Evolutionary conservation across 169 alveolate species (phyloP), one percentile per base, ranked within the genome.

Genomic region (Plasmodium billcollinsi): DNA sequence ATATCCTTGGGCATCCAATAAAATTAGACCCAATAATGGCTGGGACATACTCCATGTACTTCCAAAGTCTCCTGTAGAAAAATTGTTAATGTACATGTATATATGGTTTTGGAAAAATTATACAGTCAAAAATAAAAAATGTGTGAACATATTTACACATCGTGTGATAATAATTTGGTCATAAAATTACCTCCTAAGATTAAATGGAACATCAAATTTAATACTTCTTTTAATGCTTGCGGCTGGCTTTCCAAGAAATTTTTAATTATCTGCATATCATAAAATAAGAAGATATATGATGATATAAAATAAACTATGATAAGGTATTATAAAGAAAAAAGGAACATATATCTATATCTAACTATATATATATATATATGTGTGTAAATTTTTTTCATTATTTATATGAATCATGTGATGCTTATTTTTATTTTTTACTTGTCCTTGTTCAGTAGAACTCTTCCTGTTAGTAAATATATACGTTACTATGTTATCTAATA

Each of bases 11-110:
- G 93, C 90, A 89, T 93, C 95, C 73, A 97, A 93, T 47, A 97
- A 88, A 47, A 97, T 96, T 90, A 97, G 85, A 3, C 98, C 99
- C 74, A 97, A 92, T 43, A 97, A 86, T n/a, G 98, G 98, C 33
- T 98, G 92, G 33, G 98, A 96, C 88, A 97, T 92, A 63, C 97
- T 93, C 98, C 98, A 97, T 50, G 98, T 95, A 63, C 95, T 89
- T 52, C 96, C 93, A 74, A 95, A 94, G 61, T 96, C 97, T 56
- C 98, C 98, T 83, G 45, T 62, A 11, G 45, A 20, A 61, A 61
- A 21, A 52, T 12, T 52, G 21, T 52, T n/a, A 12, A 52, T 52
- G n/a, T 52, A 18, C 14, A 62, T 21, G 21, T 21, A 62, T 52
- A 52, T 52, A 52, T 39, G 5, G 47, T 39, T 39, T 5, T 39